Evolutionary conservation across 2,329 filamentous ascomycete species (phyloP).

Genomic region (Eutypella sp.): DNA sequence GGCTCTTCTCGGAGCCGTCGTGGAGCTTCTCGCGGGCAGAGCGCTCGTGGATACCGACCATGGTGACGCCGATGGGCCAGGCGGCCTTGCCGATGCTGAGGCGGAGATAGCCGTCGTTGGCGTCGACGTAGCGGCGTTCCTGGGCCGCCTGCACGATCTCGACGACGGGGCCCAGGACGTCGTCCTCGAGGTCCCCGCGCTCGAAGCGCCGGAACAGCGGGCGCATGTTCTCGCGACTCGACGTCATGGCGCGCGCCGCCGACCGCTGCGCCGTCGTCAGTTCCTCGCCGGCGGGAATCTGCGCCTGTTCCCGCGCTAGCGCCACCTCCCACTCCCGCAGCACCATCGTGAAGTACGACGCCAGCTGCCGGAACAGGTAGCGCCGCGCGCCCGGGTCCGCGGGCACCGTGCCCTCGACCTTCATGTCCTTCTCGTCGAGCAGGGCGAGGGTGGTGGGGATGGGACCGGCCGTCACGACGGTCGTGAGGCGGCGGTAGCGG

Average conservation of each 20-base stretch:
- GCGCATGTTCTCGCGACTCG: slow-evolving; percentile 80
- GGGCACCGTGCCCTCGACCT: slow-evolving; percentile 59
- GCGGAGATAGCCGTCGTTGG: slow-evolving; percentile 89
- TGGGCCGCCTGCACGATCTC: slow-evolving; percentile 92
- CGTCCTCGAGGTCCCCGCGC: slow-evolving; percentile 70
- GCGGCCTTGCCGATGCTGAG: slow-evolving; percentile 94
- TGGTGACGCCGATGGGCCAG: slow-evolving; percentile 98
- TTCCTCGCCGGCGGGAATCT: not conserved
- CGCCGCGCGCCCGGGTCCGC: slow-evolving; percentile 60
- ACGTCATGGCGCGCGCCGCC: slow-evolving; percentile 79
- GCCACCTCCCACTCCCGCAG: slow-evolving; percentile 80
- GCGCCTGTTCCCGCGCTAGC: slow-evolving; percentile 57
- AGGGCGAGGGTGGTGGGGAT: slow-evolving; percentile 81
- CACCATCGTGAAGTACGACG: slow-evolving; percentile 96
- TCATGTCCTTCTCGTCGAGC: slow-evolving; percentile 84
- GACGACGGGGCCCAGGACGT: slow-evolving; percentile 74
- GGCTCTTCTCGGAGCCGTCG: slow-evolving; percentile 76
- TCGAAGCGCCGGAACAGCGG: slow-evolving; percentile 90
- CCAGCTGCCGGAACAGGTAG: slow-evolving; percentile 81
- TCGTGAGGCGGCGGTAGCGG: slow-evolving; percentile 63
- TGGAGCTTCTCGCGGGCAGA: slow-evolving; percentile 94
- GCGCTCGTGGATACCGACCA: slow-evolving; percentile 99
- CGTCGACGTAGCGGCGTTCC: slow-evolving; percentile 86
- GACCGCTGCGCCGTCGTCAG: slow-evolving; percentile 46
- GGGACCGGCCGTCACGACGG: slow-evolving; percentile 65